Evolutionary conservation across 2,329 filamentous ascomycete species (phyloP), one percentile per base, ranked within the genome.

Genomic region (Penicillium digitatum): DNA sequence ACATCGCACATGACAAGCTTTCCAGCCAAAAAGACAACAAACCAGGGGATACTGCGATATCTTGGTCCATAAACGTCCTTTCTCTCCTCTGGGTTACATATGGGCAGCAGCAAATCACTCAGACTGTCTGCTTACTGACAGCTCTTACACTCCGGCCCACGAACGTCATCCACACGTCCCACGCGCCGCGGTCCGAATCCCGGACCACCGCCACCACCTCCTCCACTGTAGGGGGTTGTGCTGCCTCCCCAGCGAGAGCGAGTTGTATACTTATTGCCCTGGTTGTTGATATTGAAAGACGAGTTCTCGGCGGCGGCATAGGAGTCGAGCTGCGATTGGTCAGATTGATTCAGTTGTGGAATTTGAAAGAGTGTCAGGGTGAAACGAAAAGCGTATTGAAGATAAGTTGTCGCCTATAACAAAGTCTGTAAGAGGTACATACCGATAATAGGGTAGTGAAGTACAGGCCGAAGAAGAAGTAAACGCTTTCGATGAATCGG

Each of bases 401-500:
- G 24, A 20, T n/a, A 32, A 22, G 20, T 26, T 35, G 4, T 24
- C 18, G 12, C 31, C 39, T n/a, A 49, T 16, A 9, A 42, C 27
- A 32, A n/a, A 38, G 6, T 3, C 9, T 27, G 16, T 31, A 26
- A 20, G 38, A 34, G 9, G 1, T 18, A 66, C 73, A 31, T 72
- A 79, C 77, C 49, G 77, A 74, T 57, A 80, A 78, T 10, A 81
- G 67, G 39, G 74, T 77, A 39, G 76, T 75, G 27, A 80, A 61
- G 55, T 81, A 81, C 24, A 81, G 67, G 6, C 78, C 78, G 5
- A 81, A 40, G 60, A 80, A 79, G 57, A 75, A 64, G 60, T 80
- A 80, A 48, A 75, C 54, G 51, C 65, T 68, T 46, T 78, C 69
- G 55, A 75, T 53, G 64, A 76, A 71, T 58, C 72, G 73, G 46